phyloP scores from a whole-genome alignment of 371 early-diverging fungal genomes.

The Actinomortierella wolfii region DNA sequence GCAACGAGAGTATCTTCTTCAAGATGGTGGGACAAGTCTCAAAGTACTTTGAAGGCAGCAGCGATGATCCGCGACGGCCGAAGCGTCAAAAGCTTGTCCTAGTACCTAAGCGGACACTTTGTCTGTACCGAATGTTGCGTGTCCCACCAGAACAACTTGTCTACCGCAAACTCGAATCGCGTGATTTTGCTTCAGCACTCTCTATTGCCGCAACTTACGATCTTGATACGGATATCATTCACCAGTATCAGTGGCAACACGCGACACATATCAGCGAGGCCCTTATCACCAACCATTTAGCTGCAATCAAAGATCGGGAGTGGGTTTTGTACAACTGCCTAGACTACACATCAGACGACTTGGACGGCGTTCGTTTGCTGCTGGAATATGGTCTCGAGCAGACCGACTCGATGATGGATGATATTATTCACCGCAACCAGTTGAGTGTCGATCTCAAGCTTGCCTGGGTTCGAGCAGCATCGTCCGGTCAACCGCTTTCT shows the following conservation, averaged over 20 bases:
- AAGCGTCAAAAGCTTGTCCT: slow-evolving; percentile 34
- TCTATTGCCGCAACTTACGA: slow-evolving; percentile 58
- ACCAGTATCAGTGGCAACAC: slow-evolving; percentile 66
- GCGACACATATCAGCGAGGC: slow-evolving; percentile 44
- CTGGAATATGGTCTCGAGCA: slow-evolving; percentile 60
- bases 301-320: slow-evolving; percentile 59
- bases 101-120: slow-evolving; percentile 45
- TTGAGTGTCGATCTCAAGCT: slow-evolving; percentile 21
- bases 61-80: slow-evolving; percentile 5
- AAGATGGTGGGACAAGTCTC: slow-evolving; percentile 34
- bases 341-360: slow-evolving; percentile 17
- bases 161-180: slow-evolving; percentile 46
- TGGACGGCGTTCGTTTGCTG: slow-evolving; percentile 52
- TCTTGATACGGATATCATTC: slow-evolving; percentile 64
- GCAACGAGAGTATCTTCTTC: slow-evolving; percentile 34
- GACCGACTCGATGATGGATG: slow-evolving; percentile 51
- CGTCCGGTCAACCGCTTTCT: slow-evolving; percentile 21
- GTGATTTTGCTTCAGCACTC: slow-evolving; percentile 69
- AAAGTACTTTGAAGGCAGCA: slow-evolving; percentile 25
- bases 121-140: slow-evolving; percentile 43
- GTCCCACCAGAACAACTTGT: slow-evolving; percentile 49
- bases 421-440: slow-evolving; percentile 48
- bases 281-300: slow-evolving; percentile 55
- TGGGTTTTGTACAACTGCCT: slow-evolving; percentile 67
- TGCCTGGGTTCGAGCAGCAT: slow-evolving; percentile 27